These are phyloP conservation scores for Kwoniella sp. DNA, from an alignment of 768 basidiomycete genomes.

Conservation along the genomic window DNA sequence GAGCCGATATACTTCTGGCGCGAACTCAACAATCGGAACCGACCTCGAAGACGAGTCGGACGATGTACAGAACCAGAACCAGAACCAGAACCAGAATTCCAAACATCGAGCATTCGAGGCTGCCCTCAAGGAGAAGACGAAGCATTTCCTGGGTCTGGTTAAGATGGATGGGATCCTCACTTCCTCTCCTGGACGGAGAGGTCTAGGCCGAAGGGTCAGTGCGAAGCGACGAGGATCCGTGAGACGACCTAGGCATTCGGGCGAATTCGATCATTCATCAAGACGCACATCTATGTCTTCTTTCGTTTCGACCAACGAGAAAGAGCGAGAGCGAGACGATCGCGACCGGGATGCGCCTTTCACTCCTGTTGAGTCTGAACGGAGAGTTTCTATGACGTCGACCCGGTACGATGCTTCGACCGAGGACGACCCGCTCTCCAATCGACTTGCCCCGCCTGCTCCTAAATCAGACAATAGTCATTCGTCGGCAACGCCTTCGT, in stretches of 20 bases:
- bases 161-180: conserved; percentile 40
- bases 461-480: neutral
- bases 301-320: conserved; percentile 12
- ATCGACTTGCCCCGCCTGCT: conserved; percentile 9
- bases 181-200: conserved; percentile 17
- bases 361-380: conserved; percentile 2
- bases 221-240: conserved; percentile 9
- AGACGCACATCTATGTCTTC: conserved; percentile 38
- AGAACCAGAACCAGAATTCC: too few species aligned
- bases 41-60: conserved; percentile 37
- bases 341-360: conserved; percentile 5
- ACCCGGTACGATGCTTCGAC: conserved; percentile 9
- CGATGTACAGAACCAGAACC: conserved; percentile 10
- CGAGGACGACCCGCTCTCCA: conserved; percentile 4
- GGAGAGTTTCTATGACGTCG: conserved; percentile 3
- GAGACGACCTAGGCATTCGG: conserved; percentile 1
- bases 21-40: conserved; percentile 30
- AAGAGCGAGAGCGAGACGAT: neutral
- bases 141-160: conserved; percentile 46
- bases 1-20: conserved; percentile 33
- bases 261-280: conserved; percentile 22
- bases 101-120: conserved; percentile 43
- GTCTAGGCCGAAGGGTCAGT: neutral
- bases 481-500: conserved; percentile 8
- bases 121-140: conserved; percentile 52